Percentiles rank a stretch among this genome's conserved stretches.
Conservation (phyloP, 371 early-diverging fungal genomes). For the Rhizopus arrhizus region DNA sequence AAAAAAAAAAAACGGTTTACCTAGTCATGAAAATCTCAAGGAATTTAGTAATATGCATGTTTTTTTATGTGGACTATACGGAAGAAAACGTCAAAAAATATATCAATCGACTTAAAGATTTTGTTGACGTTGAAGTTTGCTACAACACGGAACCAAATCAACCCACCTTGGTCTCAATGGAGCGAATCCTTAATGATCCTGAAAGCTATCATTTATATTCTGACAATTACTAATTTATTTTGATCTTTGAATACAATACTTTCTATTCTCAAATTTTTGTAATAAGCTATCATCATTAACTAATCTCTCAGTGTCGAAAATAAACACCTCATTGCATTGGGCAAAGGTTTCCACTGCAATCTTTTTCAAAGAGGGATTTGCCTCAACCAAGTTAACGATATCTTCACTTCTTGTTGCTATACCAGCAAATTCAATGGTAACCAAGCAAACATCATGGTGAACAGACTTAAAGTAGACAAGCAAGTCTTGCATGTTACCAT, state of each 20-base stretch:
- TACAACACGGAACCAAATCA: too few species aligned
- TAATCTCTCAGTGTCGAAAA: constrained; percentile 15
- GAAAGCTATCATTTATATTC: constrained; percentile 23
- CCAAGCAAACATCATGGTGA: constrained; percentile 16
- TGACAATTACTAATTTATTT: constrained; percentile 16
- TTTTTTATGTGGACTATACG: too few species aligned
- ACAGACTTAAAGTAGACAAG: constrained; percentile 15
- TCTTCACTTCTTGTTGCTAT: constrained; percentile 20
- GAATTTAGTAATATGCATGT: too few species aligned
- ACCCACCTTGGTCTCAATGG: too few species aligned
- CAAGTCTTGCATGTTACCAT: constrained; percentile 14
- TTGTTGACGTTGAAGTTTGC: too few species aligned
- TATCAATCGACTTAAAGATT: too few species aligned
- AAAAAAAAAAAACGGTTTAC: too few species aligned
- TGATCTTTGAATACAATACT: constrained; percentile 8
- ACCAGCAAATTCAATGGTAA: constrained; percentile 17
- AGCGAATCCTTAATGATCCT: too few species aligned
- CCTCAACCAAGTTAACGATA: constrained; percentile 10
- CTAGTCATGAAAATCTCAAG: too few species aligned
- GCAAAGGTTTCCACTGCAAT: constrained; percentile 23
- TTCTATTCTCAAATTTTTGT: neutral
- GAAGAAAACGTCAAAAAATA: too few species aligned
- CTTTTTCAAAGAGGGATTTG: constrained; percentile 18
- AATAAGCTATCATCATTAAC: constrained; percentile 8
- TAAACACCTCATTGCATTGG: constrained; percentile 15